Evolutionary conservation across 2,329 filamentous ascomycete species (phyloP).

Genomic region (Coleophoma cylindrospora): DNA sequence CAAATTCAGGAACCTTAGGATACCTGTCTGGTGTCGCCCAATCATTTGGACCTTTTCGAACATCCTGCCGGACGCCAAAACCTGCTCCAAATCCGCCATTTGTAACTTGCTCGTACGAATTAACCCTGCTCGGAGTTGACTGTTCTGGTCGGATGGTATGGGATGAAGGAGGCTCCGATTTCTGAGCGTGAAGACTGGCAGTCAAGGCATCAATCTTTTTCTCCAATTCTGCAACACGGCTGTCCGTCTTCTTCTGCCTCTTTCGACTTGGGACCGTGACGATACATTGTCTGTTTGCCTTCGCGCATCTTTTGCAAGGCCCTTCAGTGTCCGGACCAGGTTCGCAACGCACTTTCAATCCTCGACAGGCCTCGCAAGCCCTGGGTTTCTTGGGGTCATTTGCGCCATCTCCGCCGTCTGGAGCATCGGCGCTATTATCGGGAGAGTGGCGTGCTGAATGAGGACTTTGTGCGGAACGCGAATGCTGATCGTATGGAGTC

Average conservation of each 20-base stretch:
- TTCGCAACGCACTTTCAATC: constrained; percentile 37
- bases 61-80: constrained; percentile 15
- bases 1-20: constrained; percentile 18
- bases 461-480: constrained; percentile 1
- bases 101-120: constrained; percentile 27
- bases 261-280: constrained; percentile 35
- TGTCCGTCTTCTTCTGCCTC: constrained; percentile 38
- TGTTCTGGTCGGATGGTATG: constrained; percentile 3
- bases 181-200: constrained; percentile 27
- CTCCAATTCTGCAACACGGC: constrained; percentile 37
- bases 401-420: constrained; percentile 8
- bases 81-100: constrained; percentile 20
- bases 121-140: constrained; percentile 3
- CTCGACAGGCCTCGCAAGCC: constrained; percentile 36
- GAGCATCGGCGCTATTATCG: constrained; percentile 10
- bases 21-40: constrained; percentile 15
- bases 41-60: constrained; percentile 12
- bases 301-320: constrained; percentile 34
- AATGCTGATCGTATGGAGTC: not conserved
- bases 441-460: constrained; percentile 1
- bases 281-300: constrained; percentile 32
- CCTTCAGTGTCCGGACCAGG: constrained; percentile 25
- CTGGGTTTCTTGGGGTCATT: constrained; percentile 28
- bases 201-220: constrained; percentile 36
- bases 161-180: constrained; percentile 3